Evolutionary conservation across 2,329 filamentous ascomycete genomes (phyloP), one percentile per base, ranked within the genome.

Genomic region (Neoascochyta sp.): DNA sequence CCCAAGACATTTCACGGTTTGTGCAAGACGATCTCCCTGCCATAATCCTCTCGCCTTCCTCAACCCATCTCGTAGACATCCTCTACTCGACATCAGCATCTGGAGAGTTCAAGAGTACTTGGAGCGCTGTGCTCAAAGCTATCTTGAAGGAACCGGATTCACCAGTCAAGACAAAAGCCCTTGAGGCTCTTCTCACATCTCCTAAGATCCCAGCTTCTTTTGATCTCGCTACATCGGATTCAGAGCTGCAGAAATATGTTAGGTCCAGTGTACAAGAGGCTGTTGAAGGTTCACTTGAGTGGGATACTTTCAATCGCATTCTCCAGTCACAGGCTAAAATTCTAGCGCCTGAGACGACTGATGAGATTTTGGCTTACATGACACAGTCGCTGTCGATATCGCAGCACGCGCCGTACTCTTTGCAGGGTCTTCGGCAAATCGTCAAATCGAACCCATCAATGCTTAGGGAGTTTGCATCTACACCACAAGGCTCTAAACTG

Each of bases 1-100:
- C 68, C 4, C 50, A 65, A 3, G 31, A 53, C 4, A 34, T 71
- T 1, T 40, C 56, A 4, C 21, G 27, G 0, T 77, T 84, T 22
- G 62, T 83, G 4, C 60, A 68, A 12, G 65, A 76, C 1, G 67
- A 80, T 38, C 66, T 83, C 9, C 66, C 74, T 0, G 63, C 67
- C 1, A 64, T 92, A 10, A 63, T 89, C 3, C 62, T 73, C 2
- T 88, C 86, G 0, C 76, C 83, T 0, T 89, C 86, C 1, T 76
- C 78, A 0, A 62, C 74, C 2, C 74, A 81, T 28, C 60, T 95
- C 0, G 66, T 88, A 6, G 75, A 80, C 0, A 76, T 80, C 8
- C 66, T 94, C 0, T 73, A 80, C 26, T 60, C 73, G 1, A 66
- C 63, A 15, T 47, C 53, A 4, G 42, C 53, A 1, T 45, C 57